Evolutionary conservation across 2,329 filamentous ascomycete genomes (phyloP).

Genomic region (Stachybotrys chlorohalonatus): DNA sequence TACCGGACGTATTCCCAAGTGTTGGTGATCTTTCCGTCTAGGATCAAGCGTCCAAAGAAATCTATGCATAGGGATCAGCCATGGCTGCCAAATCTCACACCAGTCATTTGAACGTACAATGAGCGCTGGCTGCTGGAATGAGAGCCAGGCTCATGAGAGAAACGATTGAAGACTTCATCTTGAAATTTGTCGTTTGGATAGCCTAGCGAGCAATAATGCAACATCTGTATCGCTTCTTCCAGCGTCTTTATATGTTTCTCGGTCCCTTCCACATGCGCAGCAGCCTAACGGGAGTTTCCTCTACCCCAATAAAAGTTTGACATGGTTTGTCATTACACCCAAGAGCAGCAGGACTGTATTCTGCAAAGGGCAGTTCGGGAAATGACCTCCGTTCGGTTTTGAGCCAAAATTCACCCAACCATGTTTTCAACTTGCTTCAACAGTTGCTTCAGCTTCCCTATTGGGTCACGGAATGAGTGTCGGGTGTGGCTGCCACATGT

Average conservation of each 20-base stretch:
- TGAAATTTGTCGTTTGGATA: background rate
- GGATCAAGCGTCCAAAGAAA: slow-evolving; percentile 4
- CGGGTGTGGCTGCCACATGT: background rate
- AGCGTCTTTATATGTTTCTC: background rate
- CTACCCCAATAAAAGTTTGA: background rate
- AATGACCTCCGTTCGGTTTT: background rate
- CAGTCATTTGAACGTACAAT: background rate
- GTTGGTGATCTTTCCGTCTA: slow-evolving; percentile 1
- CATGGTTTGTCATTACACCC: too few species aligned
- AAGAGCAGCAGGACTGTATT: too few species aligned
- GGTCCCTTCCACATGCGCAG: background rate
- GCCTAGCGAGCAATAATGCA: background rate
- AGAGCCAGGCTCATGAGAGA: background rate
- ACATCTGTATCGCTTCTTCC: background rate
- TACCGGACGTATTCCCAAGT: slow-evolving; percentile 6
- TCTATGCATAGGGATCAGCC: background rate
- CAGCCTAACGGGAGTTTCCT: background rate
- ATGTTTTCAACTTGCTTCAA: background rate
- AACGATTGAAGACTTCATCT: background rate
- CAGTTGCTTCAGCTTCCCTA: background rate
- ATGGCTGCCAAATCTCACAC: background rate
- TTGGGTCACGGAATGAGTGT: background rate
- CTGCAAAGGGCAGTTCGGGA: background rate
- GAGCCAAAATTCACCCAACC: background rate
- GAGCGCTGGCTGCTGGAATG: background rate